These are phyloP conservation scores for Sugiyamaella sp. DNA, from an alignment of 1,139 yeast genomes.

Conservation along the genomic window DNA sequence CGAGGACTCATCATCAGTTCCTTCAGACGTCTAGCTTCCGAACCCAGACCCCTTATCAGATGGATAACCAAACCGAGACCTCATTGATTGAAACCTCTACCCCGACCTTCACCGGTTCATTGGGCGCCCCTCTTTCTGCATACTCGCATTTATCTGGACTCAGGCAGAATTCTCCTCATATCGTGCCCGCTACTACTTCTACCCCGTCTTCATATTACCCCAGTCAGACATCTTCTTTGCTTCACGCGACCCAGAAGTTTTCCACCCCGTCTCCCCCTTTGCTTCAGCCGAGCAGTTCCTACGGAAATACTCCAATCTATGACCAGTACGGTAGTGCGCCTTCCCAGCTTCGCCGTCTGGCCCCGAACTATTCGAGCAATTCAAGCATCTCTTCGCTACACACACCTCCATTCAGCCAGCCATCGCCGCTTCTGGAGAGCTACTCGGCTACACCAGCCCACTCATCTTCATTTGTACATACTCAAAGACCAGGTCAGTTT, in stretches of 20 bases:
- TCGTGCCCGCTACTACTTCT: background rate
- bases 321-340: no score
- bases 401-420: background rate
- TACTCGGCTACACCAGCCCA: background rate
- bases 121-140: slow-evolving; percentile 6
- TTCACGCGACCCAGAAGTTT: background rate
- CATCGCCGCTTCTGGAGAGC: background rate
- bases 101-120: slow-evolving; percentile 2
- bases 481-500: slow-evolving; percentile 13
- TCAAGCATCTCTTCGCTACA: background rate
- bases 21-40: background rate
- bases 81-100: background rate
- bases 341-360: background rate
- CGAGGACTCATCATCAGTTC: slow-evolving; percentile 8
- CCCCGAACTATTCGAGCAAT: no score
- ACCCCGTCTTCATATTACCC: background rate
- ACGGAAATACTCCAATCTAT: no score
- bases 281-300: background rate
- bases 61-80: background rate
- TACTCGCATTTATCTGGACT: background rate
- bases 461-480: slow-evolving; percentile 1
- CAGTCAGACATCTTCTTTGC: background rate
- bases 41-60: background rate
- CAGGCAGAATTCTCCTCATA: background rate
- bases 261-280: background rate